Conservation (phyloP, 306 rosid species). For the Mimosa pudica region DNA sequence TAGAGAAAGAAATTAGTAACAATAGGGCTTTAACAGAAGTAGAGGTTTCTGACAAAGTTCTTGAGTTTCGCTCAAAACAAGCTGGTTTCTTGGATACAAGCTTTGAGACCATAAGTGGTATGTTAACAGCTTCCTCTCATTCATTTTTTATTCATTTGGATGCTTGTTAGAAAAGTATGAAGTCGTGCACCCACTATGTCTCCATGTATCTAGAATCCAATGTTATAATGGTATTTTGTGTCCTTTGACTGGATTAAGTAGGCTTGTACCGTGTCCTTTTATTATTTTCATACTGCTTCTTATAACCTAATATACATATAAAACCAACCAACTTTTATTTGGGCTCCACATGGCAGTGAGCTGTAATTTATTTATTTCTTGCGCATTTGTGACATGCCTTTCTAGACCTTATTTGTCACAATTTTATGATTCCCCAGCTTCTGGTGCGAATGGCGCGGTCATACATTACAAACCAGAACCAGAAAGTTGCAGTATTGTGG, state of each 20-base stretch:
- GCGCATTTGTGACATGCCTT: neutral
- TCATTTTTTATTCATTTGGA: conserved; percentile 7
- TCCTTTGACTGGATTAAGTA: neutral
- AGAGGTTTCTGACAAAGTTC: conserved; percentile 83
- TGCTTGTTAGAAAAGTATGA: conserved; percentile 34
- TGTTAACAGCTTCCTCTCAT: conserved; percentile 1
- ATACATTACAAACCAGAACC: conserved; percentile 94
- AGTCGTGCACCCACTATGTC: conserved; percentile 22
- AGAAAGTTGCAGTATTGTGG: conserved; percentile 75
- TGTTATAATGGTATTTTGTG: neutral
- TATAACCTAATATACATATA: neutral
- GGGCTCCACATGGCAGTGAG: conserved; percentile 26
- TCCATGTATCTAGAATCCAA: neutral
- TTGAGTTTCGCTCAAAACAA: conserved; percentile 85
- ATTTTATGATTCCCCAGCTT: conserved; percentile 54
- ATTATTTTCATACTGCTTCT: conserved; percentile 12
- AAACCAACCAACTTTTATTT: conserved; percentile 11
- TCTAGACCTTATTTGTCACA: conserved; percentile 11
- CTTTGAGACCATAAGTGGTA: conserved; percentile 94
- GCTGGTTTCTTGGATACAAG: conserved; percentile 91
- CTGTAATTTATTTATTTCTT: conserved; percentile 26
- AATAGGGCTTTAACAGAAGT: conserved; percentile 69
- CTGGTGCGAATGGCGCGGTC: conserved; percentile 95
- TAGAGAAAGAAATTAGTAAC: conserved; percentile 69
- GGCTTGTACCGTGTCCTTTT: neutral